A percentile compares a stretch with the other conserved stretches of the same genome.
phyloP scores from a whole-genome alignment of 2,329 filamentous ascomycete species.

The Sclerotinia minor region DNA sequence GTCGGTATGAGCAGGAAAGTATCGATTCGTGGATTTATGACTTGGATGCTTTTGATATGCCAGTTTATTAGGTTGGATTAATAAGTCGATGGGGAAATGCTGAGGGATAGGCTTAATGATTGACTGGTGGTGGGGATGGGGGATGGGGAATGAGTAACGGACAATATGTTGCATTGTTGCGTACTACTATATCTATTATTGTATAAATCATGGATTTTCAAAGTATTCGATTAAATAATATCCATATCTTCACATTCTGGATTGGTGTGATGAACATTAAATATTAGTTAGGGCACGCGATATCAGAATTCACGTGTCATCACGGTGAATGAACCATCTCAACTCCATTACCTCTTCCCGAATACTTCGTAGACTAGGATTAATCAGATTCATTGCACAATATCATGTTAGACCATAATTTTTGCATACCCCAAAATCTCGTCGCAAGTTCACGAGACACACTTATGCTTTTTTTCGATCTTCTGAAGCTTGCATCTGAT shows the following conservation, averaged over 20 bases:
- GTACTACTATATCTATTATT: background rate
- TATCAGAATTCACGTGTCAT: no score
- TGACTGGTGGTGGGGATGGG: background rate
- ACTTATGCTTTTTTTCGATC: background rate
- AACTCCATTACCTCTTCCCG: no score
- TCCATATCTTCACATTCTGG: background rate
- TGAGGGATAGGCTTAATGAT: background rate
- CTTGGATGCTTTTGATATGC: conserved; percentile 31
- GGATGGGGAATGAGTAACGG: background rate
- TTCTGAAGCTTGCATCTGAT: background rate
- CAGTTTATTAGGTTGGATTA: conserved; percentile 26
- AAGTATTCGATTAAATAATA: background rate
- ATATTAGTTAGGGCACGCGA: no score
- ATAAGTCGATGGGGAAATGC: no score
- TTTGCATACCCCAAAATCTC: background rate
- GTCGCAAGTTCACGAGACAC: background rate
- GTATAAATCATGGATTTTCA: background rate
- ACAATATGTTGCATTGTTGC: background rate
- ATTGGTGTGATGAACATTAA: background rate
- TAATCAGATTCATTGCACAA: no score
- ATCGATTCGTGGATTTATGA: conserved; percentile 41
- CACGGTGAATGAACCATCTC: no score
- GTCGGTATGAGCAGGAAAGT: conserved; percentile 36
- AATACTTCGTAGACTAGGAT: no score
- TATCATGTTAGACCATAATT: background rate